Conservation (phyloP, 164 flowering plant genomes). For the Nymphaea thermarum region DNA sequence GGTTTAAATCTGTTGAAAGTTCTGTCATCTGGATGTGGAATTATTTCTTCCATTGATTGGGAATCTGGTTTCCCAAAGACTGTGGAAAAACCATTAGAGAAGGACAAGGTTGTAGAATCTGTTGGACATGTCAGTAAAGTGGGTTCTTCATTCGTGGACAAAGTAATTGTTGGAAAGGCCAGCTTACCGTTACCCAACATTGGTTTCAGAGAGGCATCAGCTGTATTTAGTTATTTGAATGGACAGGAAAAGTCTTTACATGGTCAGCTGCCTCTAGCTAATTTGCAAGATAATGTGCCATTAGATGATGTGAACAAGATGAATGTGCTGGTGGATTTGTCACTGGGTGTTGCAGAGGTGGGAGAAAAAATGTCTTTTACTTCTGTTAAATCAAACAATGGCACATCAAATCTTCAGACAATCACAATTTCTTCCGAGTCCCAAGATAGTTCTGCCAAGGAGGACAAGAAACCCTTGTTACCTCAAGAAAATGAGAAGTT, state of each 20-base stretch:
- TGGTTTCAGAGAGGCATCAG: too few species aligned
- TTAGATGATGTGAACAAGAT: conserved; percentile 18
- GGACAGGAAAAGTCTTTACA: too few species aligned
- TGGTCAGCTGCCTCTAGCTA: conserved; percentile 11
- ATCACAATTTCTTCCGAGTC: conserved; percentile 12
- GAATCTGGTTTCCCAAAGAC: conserved; percentile 17
- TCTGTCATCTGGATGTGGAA: conserved; percentile 47
- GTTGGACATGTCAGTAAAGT: conserved; percentile 14
- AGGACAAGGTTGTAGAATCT: conserved; percentile 11
- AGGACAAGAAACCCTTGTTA: conserved; percentile 10
- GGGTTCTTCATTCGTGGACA: conserved; percentile 9
- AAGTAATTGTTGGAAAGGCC: conserved; percentile 15
- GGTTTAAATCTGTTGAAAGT: conserved; percentile 62
- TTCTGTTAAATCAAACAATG: conserved; percentile 6
- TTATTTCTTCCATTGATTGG: conserved; percentile 47
- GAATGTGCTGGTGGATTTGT: conserved; percentile 7
- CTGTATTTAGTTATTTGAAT: too few species aligned
- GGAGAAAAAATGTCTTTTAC: conserved; percentile 11
- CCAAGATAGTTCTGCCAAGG: conserved; percentile 12
- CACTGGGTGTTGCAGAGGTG: conserved; percentile 8
- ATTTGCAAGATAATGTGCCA: conserved; percentile 33
- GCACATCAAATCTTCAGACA: not conserved
- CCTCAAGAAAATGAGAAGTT: conserved; percentile 28
- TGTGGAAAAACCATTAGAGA: not conserved
- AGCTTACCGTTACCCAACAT: conserved; percentile 3